Evolutionary conservation across 768 basidiomycete species (phyloP), one percentile per base, ranked within the genome.

Genomic region (Podaxis sp.): DNA sequence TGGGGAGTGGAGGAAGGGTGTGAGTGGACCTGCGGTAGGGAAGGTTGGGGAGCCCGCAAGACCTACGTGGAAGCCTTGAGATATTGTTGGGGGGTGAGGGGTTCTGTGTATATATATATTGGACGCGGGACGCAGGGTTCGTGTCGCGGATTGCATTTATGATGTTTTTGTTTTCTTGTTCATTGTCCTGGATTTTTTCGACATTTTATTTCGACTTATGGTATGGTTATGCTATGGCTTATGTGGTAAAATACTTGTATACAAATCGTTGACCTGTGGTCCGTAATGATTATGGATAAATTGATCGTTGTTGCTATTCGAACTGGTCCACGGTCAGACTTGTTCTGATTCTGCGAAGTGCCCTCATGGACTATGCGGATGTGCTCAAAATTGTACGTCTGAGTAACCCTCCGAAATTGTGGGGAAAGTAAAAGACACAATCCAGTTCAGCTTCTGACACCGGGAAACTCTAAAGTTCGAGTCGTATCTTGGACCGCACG

Each of bases 301-400:
- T 44, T 44, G 15, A n/a, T 44, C 2, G 41, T 20, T 44, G 4
- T 3, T 4, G 12, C 22, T 3, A 28, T 24, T 28, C 3, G 51
- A 13, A 36, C 26, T 26, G 28, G 62, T 61, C 66, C 69, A 84
- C 83, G 65, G 28, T 7, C 28, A 4, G 4, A 30, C 28, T 30
- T 30, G 7, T 30, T 30, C 5, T 30, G 28, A 30, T 30, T 30
- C 28, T 7, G 28, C 1, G 28, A 30, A 33, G 10, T 2, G 1
- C 33, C 33, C 1, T 33, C 3, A 8, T 10, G 1, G 3, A 10
- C 10, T 33, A 8, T 33, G 33, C 1, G 33, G 33, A 33, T 33
- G 2, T 2, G 33, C 33, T 2, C 10, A 33, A 33, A 33, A 8
- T 33, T 10, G 1, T 33, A 10, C 33, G 33, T 10, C 33, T 33